Evolutionary conservation across 1,139 yeast genomes (phyloP), one percentile per base, ranked within the genome.

Genomic region (Trichomonascaceae sp.): DNA sequence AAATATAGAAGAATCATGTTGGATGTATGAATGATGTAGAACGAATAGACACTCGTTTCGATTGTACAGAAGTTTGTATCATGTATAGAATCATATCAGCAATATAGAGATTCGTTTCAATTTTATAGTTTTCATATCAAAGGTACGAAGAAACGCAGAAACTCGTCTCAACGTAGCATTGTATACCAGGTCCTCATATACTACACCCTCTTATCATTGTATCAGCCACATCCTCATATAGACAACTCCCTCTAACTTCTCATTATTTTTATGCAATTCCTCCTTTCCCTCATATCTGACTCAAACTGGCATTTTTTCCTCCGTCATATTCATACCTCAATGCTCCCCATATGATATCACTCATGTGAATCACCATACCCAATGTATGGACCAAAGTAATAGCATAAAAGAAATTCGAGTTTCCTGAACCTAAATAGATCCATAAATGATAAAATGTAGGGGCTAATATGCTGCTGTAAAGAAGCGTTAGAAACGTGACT

Each of bases 391-490:
- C 87, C 59, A 93, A 77, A 20, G 95, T 89, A 62, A 93, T 87
- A 52, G 98, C 96, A 73, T 91, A 93, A 74, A 90, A 93, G 74
- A 93, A 93, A 71, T 93, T 93, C 58, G 97, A 85, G 72, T 93
- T 93, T 24, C 98, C 99, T 32, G 95, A 89, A 13, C 97, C 97
- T 57, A 89, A 77, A 53, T 86, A 87, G 61, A 93, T 88, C 99
- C 99, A 93, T 60, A 95, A 79, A 68, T 89, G 90, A 73, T 90
- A 90, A 68, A 93, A 93, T 10, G 90, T 84, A 0, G 98, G 98
- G 1, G 95, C 83, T 50, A 93, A 76, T 1, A 85, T 72, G 1
- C 78, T 64, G 17, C 82, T 73, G 60, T 80, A 82, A 9, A 80
- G 59, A 52, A 81, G 67, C 12, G 79, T 70, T 49, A 81, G 64